Evolutionary conservation across 2,329 filamentous ascomycete genomes (phyloP), one percentile per base, ranked within the genome.

Genomic region (Diaporthe sp.): DNA sequence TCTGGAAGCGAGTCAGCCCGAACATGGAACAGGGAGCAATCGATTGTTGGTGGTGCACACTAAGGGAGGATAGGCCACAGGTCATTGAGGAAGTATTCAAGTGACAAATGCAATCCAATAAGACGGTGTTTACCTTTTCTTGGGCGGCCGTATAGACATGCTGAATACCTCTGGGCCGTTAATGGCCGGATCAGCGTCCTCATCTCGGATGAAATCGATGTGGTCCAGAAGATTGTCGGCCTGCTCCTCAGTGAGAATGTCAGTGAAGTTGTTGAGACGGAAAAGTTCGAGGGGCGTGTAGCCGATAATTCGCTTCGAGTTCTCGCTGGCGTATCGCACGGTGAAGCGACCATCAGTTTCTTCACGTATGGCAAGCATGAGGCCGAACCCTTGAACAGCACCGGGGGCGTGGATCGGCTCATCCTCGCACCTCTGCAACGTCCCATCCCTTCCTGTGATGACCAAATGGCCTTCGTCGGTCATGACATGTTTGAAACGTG

Each of bases 381-480:
- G 87, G 1, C 95, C 95, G 79, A 98, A 98, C 1, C 90, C 88
- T 82, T 98, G 95, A 0, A 96, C 85, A 1, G 94, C 94, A 46
- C 95, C 95, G 0, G 95, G 95, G 1, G 95, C 93, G 78, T 96
- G 95, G 37, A 98, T 98, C 0, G 95, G 95, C 80, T 98, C 95
- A 80, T 98, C 95, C 82, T 98, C 95, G 81, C 95, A 98, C 71
- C 92, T 90, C 81, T 97, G 94, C 59, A 97, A 85, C 0, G 89
- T 90, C 2, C 92, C 93, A 72, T 95, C 92, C 73, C 93, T 89
- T 8, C 95, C 95, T 0, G 94, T 97, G 72, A 98, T 94, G 42
- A 98, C 90, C 37, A 93, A 92, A 84, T 98, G 95, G 0, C 95
- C 95, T 22, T 92, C 93, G 2, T 94, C 91, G 0, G 94, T 95